These are phyloP conservation scores for Aureobasidium sp. DNA, from an alignment of 2,329 filamentous ascomycete species.

Conservation along the genomic window DNA sequence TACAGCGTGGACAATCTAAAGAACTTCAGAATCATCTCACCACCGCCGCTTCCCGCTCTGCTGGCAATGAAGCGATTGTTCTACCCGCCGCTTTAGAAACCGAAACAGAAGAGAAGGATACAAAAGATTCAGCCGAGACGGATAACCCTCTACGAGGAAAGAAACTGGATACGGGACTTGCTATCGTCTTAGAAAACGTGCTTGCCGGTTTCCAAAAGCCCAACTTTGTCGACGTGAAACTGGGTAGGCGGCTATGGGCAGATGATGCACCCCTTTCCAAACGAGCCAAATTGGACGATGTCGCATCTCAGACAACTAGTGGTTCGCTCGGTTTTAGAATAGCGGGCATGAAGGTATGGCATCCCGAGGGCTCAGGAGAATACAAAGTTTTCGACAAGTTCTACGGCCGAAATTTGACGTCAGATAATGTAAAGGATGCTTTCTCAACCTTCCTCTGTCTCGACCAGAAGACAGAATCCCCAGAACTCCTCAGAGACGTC, in stretches of 20 bases:
- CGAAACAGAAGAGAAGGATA: not conserved
- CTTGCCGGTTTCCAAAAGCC: conserved; percentile 73
- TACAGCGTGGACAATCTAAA: conserved; percentile 51
- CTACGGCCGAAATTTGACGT: conserved; percentile 55
- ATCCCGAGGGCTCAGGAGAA: conserved; percentile 20
- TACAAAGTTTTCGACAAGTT: conserved; percentile 59
- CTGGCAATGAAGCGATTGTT: conserved; percentile 10
- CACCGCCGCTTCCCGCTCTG: not conserved
- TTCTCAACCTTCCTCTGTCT: conserved; percentile 52
- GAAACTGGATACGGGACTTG: conserved; percentile 67
- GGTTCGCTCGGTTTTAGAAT: conserved; percentile 56
- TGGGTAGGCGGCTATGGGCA: conserved; percentile 80
- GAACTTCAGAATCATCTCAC: conserved; percentile 13
- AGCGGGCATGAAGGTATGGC: conserved; percentile 58
- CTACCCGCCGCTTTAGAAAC: conserved; percentile 9
- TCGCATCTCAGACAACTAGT: conserved; percentile 53
- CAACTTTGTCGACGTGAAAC: conserved; percentile 89
- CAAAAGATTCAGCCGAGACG: conserved; percentile 15
- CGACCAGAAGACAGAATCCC: conserved; percentile 27
- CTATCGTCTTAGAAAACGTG: conserved; percentile 79
- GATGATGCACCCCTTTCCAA: conserved; percentile 57
- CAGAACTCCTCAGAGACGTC: conserved; percentile 39
- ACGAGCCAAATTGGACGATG: conserved; percentile 51
- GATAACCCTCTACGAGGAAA: conserved; percentile 42
- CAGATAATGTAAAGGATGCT: conserved; percentile 48